Conservation (phyloP, 2,329 filamentous ascomycete genomes). For the Phialophora macrospora region DNA sequence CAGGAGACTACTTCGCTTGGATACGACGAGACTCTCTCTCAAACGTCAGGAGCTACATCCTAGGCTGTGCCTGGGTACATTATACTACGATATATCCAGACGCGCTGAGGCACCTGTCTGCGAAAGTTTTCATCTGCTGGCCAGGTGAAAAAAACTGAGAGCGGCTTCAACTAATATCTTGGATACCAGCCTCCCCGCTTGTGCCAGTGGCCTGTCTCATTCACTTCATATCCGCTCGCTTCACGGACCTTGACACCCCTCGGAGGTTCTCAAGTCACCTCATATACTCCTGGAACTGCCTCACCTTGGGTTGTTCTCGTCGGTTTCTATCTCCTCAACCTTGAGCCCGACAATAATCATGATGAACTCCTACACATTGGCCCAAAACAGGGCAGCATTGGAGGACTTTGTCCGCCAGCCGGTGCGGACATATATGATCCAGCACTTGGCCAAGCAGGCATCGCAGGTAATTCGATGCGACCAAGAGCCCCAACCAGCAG, state of each 20-base stretch:
- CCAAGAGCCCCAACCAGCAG: conserved; percentile 50
- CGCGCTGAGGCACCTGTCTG: conserved; percentile 26
- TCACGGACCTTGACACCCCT: conserved; percentile 18
- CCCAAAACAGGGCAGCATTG: conserved; percentile 51
- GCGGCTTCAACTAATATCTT: conserved; percentile 29
- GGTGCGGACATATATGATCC: conserved; percentile 56
- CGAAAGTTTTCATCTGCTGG: conserved; percentile 27
- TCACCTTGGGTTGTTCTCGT: conserved; percentile 24
- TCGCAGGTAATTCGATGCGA: conserved; percentile 57
- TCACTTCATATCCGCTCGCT: conserved; percentile 27
- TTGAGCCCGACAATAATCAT: conserved; percentile 15
- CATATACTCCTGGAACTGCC: conserved; percentile 31
- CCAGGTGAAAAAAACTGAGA: conserved; percentile 27
- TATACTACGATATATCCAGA: conserved; percentile 27
- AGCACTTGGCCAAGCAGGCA: conserved; percentile 53
- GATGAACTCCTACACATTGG: conserved; percentile 36
- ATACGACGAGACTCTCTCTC: conserved; percentile 34
- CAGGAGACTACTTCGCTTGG: conserved; percentile 28
- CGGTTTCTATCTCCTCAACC: conserved; percentile 13
- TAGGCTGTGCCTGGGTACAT: conserved; percentile 31
- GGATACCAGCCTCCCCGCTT: conserved; percentile 31
- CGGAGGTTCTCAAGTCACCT: conserved; percentile 18
- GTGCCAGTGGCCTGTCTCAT: conserved; percentile 29
- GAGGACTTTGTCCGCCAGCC: conserved; percentile 55
- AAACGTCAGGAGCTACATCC: conserved; percentile 36